phyloP scores from a whole-genome alignment of 768 basidiomycete species.

The Lentinula lateritia region DNA sequence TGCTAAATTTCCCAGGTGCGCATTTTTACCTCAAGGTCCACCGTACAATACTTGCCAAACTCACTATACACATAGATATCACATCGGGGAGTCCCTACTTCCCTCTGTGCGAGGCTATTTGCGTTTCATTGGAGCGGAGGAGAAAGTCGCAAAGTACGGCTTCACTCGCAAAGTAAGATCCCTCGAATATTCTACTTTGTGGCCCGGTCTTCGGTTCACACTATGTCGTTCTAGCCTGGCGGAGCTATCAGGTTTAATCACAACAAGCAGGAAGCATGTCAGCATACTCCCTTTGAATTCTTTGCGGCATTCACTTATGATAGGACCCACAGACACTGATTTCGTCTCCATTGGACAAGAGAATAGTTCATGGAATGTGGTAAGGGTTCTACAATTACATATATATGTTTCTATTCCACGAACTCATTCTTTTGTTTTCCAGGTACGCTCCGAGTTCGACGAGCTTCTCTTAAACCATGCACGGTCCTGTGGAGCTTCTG shows the following conservation, averaged over 20 bases:
- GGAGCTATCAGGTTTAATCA: conserved; percentile 62
- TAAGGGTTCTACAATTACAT: conserved; percentile 20
- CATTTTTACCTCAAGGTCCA: neutral
- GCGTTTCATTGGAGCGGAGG: conserved; percentile 53
- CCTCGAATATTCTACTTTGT: too few species aligned
- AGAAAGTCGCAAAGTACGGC: conserved; percentile 41
- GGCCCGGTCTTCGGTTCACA: neutral
- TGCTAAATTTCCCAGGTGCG: conserved; percentile 18
- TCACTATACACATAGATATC: conserved; percentile 33
- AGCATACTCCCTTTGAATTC: conserved; percentile 14
- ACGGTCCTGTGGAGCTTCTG: conserved; percentile 41
- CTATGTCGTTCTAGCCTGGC: conserved; percentile 36
- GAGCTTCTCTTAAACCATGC: conserved; percentile 53
- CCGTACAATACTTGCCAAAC: neutral
- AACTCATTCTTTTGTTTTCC: neutral
- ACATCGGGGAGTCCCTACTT: conserved; percentile 57
- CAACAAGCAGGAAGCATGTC: conserved; percentile 57
- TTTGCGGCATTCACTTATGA: neutral
- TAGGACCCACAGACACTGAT: conserved; percentile 42
- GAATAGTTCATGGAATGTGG: conserved; percentile 59
- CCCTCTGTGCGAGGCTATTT: conserved; percentile 55
- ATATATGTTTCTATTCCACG: neutral
- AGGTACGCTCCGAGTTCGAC: conserved; percentile 61
- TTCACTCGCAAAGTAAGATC: conserved; percentile 45
- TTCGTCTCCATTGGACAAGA: conserved; percentile 49